phyloP scores from a whole-genome alignment of 805 yeast species.

The Wickerhamiella hasegawae region DNA sequence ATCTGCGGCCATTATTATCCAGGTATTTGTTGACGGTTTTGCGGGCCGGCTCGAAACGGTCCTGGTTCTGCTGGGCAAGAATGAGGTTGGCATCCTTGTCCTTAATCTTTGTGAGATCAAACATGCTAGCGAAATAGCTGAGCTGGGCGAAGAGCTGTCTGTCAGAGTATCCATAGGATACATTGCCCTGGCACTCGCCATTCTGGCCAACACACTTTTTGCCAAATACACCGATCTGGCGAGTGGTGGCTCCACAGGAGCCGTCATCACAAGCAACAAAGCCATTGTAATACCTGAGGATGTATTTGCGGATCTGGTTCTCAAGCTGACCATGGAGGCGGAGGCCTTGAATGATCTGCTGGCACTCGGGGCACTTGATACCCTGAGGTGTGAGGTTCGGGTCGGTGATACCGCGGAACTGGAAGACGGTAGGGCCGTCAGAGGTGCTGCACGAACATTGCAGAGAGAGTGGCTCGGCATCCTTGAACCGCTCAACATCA shows the following conservation, averaged over 20 bases:
- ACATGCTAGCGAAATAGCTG: slow-evolving; percentile 58
- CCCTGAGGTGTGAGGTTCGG: slow-evolving; percentile 56
- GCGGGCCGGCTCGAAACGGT: slow-evolving; percentile 35
- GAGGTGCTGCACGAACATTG: slow-evolving; percentile 44
- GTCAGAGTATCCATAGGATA: slow-evolving; percentile 63
- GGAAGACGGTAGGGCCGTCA: no score
- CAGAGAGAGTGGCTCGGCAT: slow-evolving; percentile 38
- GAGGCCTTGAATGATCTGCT: slow-evolving; percentile 32
- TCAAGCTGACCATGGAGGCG: slow-evolving; percentile 62
- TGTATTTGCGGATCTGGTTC: slow-evolving; percentile 46
- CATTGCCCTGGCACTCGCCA: slow-evolving; percentile 58
- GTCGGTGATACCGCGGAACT: slow-evolving; percentile 50
- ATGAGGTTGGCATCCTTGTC: slow-evolving; percentile 42
- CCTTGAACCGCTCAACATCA: slow-evolving; percentile 69
- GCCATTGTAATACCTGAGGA: slow-evolving; percentile 70
- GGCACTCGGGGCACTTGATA: slow-evolving; percentile 50
- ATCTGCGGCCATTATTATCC: slow-evolving; percentile 71
- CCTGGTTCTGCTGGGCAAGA: slow-evolving; percentile 64
- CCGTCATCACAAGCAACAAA: slow-evolving; percentile 75
- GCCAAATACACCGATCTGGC: slow-evolving; percentile 84
- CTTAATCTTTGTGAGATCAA: slow-evolving; percentile 34
- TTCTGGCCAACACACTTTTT: slow-evolving; percentile 57
- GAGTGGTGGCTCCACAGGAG: slow-evolving; percentile 61
- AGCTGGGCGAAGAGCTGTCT: slow-evolving; percentile 75
- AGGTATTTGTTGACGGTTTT: slow-evolving; percentile 57